Evolutionary conservation across 1,284 basidiomycete species (phyloP).

Genomic region (Ganoderma sinense): DNA sequence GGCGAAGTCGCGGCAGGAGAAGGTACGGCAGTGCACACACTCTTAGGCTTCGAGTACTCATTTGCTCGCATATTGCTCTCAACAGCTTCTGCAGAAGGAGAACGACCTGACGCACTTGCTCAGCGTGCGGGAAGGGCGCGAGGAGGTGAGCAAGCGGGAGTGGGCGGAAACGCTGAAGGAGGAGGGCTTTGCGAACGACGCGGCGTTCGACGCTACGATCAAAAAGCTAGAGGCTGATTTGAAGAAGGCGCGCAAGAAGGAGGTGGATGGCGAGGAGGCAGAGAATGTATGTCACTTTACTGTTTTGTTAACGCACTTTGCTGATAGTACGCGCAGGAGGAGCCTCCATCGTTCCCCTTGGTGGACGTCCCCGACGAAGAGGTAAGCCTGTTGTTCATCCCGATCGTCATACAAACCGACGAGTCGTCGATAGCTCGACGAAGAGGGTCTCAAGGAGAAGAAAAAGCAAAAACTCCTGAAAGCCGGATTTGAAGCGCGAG

Average conservation of each 20-base stretch:
- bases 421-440: slow-evolving; percentile 74
- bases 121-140: slow-evolving; percentile 70
- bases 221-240: slow-evolving; percentile 48
- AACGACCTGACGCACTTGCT: slow-evolving; percentile 81
- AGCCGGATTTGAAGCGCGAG: slow-evolving; percentile 93
- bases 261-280: slow-evolving; percentile 64
- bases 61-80: not conserved
- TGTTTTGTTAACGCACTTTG: not conserved
- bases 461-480: slow-evolving; percentile 93
- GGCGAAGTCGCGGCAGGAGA: slow-evolving; percentile 87
- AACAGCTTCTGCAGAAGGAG: slow-evolving; percentile 81
- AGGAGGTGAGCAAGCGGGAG: slow-evolving; percentile 77
- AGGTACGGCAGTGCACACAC: no score
- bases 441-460: slow-evolving; percentile 95
- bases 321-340: slow-evolving; percentile 60
- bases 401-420: not conserved
- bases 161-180: slow-evolving; percentile 69
- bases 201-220: slow-evolving; percentile 43
- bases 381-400: slow-evolving; percentile 45
- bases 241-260: slow-evolving; percentile 58
- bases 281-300: slow-evolving; percentile 27
- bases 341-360: slow-evolving; percentile 87
- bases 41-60: no score
- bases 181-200: slow-evolving; percentile 78
- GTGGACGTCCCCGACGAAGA: slow-evolving; percentile 92